Conservation (phyloP, 1,284 basidiomycete species). For the Papiliotrema laurentii region DNA sequence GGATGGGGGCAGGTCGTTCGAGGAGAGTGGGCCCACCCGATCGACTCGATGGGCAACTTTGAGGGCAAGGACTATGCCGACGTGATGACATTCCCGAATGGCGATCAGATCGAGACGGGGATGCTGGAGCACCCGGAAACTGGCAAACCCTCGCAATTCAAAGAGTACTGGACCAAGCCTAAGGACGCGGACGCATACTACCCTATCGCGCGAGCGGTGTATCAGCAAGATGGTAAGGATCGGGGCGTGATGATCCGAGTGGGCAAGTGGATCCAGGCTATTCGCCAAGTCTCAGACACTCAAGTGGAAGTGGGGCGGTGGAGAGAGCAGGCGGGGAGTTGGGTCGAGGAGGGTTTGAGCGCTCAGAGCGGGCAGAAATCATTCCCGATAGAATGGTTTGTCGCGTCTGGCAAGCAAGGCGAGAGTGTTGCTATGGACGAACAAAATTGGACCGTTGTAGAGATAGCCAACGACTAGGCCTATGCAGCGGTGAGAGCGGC, state of each 20-base stretch:
- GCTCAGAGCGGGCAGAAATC: not conserved
- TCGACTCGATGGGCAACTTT: conserved; percentile 9
- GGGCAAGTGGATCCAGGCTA: conserved; percentile 7
- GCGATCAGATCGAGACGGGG: conserved; percentile 12
- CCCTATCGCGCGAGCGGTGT: not conserved
- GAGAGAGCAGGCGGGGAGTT: not conserved
- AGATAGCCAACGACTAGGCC: too few species aligned
- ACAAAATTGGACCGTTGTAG: not conserved
- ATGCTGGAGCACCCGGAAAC: conserved; percentile 10
- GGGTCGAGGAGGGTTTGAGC: conserved; percentile 2
- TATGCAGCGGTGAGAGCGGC: too few species aligned
- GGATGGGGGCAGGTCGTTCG: conserved; percentile 3
- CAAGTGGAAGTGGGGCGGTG: conserved; percentile 1
- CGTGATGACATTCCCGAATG: conserved; percentile 6
- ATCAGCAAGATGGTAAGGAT: not conserved
- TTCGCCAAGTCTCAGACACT: not conserved
- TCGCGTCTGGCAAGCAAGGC: not conserved
- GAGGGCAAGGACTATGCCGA: conserved; percentile 8
- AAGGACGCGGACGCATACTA: not conserved
- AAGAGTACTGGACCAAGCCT: conserved; percentile 12
- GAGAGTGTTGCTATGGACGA: not conserved
- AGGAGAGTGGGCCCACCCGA: conserved; percentile 11
- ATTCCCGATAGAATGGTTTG: conserved; percentile 1
- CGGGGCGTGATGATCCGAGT: conserved; percentile 5
- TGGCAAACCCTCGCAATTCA: conserved; percentile 7